Percentiles rank a stretch among this genome's conserved stretches.
These are phyloP conservation scores for Globisporangium paroecandrum DNA, from an alignment of 352 stramenopile genomes.

Conservation along the genomic window DNA sequence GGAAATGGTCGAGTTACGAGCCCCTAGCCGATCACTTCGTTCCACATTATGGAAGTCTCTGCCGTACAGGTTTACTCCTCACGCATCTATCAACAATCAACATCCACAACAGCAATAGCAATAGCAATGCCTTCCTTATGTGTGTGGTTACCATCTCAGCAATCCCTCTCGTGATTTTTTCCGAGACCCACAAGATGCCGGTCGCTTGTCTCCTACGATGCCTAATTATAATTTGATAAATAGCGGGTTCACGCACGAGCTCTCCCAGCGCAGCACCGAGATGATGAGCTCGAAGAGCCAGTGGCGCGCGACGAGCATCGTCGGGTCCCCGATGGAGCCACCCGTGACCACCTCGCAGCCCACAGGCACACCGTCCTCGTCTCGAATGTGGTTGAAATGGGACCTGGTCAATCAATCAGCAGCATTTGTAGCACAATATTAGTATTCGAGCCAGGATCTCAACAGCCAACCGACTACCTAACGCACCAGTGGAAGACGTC, in stretches of 20 bases:
- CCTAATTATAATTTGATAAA: constrained; percentile 30
- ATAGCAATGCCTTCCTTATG: too few species aligned
- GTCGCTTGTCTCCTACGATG: too few species aligned
- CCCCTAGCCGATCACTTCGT: background rate
- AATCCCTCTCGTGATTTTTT: too few species aligned
- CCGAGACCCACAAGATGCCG: too few species aligned
- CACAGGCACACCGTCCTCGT: constrained; percentile 29
- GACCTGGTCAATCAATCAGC: constrained; percentile 24
- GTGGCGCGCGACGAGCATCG: constrained; percentile 48
- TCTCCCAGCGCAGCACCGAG: constrained; percentile 61
- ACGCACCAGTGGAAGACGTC: constrained; percentile 61
- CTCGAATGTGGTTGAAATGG: constrained; percentile 50
- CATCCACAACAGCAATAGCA: background rate
- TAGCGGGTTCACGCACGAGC: constrained; percentile 37
- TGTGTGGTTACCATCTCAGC: too few species aligned
- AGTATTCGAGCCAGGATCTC: background rate
- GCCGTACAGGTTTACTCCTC: background rate
- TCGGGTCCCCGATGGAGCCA: constrained; percentile 46
- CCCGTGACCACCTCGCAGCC: constrained; percentile 55
- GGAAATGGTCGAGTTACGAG: background rate
- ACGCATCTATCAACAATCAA: background rate
- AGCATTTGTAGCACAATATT: background rate
- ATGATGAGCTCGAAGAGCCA: constrained; percentile 71
- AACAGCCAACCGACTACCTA: background rate
- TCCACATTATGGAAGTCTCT: background rate